Evolutionary conservation across 805 yeast genomes (phyloP), one percentile per base, ranked within the genome.

Genomic region (Teunomyces pallodes): DNA sequence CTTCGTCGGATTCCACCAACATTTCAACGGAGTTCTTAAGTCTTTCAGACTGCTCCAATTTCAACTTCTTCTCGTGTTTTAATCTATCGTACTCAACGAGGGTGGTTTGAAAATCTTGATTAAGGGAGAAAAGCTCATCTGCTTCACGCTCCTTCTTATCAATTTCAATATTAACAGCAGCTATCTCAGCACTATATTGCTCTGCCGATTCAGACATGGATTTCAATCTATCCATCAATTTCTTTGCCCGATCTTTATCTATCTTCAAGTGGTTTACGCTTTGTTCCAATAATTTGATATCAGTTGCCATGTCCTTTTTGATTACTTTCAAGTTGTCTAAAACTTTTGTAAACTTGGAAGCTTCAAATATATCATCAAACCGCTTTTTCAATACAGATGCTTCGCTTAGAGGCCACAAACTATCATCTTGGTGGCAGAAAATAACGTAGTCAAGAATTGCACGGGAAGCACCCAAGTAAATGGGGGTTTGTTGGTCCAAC

Each of bases 381-480:
- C 92, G 79, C 67, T 91, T 91, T 67, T 94, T 95, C 62, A 94
- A 76, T 9, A 79, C 79, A 2, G 96, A 77, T 1, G 99, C 95
- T 65, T 94, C 99, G 56, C 91, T 81, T 42, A 94, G 73, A 1
- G 99, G 99, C 99, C 99, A 94, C 27, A 90, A 67, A 57, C 92
- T 84, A 51, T 94, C 99, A 60, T 94, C 99, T 64, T 94, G 99
- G 61, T 94, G 99, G 60, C 99, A 92, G 67, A 94, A 94, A 1
- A 92, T 84, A 36, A 94, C 99, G 62, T 90, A 89, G 55, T 92
- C 96, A 45, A 94, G 69, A 46, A 94, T 82, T 0, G 98, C 87
- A 49, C 82, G 81, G 0, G 96, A 87, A 0, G 91, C 96, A 5
- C 99, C 99, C 47, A 94, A 72, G 53, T 83, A 84, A 20, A 77